These are phyloP conservation scores for Trichoderma atroviride DNA, from an alignment of 2,329 filamentous ascomycete genomes.

Conservation along the genomic window DNA sequence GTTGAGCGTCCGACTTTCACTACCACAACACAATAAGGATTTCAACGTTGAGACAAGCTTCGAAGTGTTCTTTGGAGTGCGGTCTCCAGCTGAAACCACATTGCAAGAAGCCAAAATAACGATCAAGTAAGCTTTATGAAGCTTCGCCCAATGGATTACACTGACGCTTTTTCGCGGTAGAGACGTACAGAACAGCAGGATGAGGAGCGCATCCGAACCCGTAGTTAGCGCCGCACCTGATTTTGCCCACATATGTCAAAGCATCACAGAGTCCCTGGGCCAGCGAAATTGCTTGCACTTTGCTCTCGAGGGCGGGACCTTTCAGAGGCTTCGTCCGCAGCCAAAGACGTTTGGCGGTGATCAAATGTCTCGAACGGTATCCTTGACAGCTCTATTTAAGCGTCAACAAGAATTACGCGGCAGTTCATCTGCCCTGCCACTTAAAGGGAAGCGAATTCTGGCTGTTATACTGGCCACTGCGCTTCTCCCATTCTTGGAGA, in stretches of 20 bases:
- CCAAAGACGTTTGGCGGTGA: slow-evolving; percentile 14
- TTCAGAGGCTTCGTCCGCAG: slow-evolving; percentile 11
- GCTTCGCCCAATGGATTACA: background rate
- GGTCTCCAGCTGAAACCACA: slow-evolving; percentile 1
- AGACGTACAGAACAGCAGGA: slow-evolving; percentile 8
- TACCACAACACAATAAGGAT: background rate
- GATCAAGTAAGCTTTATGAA: slow-evolving; percentile 3
- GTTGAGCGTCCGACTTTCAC: slow-evolving; percentile 9
- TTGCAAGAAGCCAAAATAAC: slow-evolving; percentile 18
- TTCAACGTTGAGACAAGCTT: slow-evolving; percentile 6
- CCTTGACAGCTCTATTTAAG: slow-evolving; percentile 6
- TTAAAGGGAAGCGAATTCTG: slow-evolving; percentile 10
- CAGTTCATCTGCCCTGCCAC: background rate
- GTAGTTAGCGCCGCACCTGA: background rate
- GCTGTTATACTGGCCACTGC: slow-evolving; percentile 8
- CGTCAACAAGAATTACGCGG: slow-evolving; percentile 9
- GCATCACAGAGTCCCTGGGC: slow-evolving; percentile 16
- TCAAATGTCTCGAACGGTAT: slow-evolving; percentile 12
- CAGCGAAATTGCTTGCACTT: slow-evolving; percentile 16
- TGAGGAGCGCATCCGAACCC: slow-evolving; percentile 15
- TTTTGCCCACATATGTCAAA: slow-evolving; percentile 16
- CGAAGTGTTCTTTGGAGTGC: slow-evolving; percentile 13
- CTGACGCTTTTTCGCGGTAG: background rate
- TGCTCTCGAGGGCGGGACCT: slow-evolving; percentile 11
- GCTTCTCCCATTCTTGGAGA: slow-evolving; percentile 10